These are phyloP conservation scores for Arxiozyma slooffiae DNA, from an alignment of 1,139 yeast species.

Conservation along the genomic window DNA sequence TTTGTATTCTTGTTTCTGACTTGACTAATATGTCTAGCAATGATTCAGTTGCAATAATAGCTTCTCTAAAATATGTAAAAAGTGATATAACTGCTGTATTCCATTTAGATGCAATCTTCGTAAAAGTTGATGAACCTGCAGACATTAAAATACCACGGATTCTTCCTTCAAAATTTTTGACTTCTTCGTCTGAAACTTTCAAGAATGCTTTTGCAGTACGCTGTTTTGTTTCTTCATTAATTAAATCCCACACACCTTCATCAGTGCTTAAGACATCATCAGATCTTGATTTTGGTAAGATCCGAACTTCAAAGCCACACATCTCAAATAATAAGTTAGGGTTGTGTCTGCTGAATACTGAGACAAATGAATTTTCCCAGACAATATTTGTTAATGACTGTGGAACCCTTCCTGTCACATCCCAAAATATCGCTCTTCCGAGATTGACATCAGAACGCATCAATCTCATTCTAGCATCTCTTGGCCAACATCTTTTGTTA, in stretches of 20 bases:
- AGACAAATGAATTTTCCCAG: slow-evolving; percentile 77
- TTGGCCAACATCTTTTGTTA: slow-evolving; percentile 90
- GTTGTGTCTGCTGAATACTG: slow-evolving; percentile 84
- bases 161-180: slow-evolving; percentile 70
- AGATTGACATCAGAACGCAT: slow-evolving; percentile 87
- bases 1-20: slow-evolving; percentile 89
- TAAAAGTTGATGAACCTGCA: slow-evolving; percentile 90
- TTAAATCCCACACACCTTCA: slow-evolving; percentile 90
- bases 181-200: slow-evolving; percentile 72
- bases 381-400: slow-evolving; percentile 57
- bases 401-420: slow-evolving; percentile 71
- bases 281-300: slow-evolving; percentile 63
- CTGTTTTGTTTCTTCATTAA: slow-evolving; percentile 63
- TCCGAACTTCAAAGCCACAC: slow-evolving; percentile 92
- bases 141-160: slow-evolving; percentile 89
- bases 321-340: slow-evolving; percentile 80
- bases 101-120: slow-evolving; percentile 94
- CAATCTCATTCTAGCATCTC: slow-evolving; percentile 81
- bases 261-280: slow-evolving; percentile 41
- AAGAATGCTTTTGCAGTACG: slow-evolving; percentile 83
- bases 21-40: slow-evolving; percentile 76
- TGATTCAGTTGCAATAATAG: slow-evolving; percentile 73
- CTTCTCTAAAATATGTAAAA: slow-evolving; percentile 87
- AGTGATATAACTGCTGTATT: slow-evolving; percentile 82
- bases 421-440: slow-evolving; percentile 92